Evolutionary conservation across 495 filamentous ascomycete genomes (phyloP), one percentile per base, ranked within the genome.

Genomic region (Darksidea phi): DNA sequence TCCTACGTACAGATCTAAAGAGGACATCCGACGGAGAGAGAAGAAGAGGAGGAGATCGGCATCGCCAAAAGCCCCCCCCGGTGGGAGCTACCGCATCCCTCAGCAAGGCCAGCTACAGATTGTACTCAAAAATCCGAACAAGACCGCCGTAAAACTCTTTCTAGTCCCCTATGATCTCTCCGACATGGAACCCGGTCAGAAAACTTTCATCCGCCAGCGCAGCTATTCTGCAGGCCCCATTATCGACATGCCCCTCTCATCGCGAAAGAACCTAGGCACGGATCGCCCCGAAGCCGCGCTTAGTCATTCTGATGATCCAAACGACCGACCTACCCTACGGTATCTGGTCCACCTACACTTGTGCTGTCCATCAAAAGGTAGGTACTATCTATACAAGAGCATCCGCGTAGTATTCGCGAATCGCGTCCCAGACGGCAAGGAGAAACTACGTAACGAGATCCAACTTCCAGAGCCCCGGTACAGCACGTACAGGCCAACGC

Each of bases 341-440:
- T 99, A 99, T 74, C 80, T 99, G 17, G 84, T 96, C 53, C 94
- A 99, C 71, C 71, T 99, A 25, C 91, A 97, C 67, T 94, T 99
- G 42, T 97, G 92, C 72, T 90, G 88, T 71, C 86, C 92, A 8
- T 85, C 85, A 1, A 86, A 83, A 51, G 91, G 91, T 34, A 86
- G 93, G 49, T 95, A 86, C 73, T 99, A 89, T 64, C 77, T 99
- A 1, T 90, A 97, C 77, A 95, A 92, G 68, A 88, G 81, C 57
- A 88, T 97, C 58, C 84, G 94, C 28, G 90, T 99, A 46, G 94
- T 99, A 1, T 99, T 99, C 73, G 94, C 94, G 53, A 99, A 99
- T 72, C 85, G 94, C 25, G 95, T 97, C 2, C 94, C 95, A 0
- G 94, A 99, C 69, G 94, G 91, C 25, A 97, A 97, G 70, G 94